These are phyloP conservation scores for Cystofilobasidium macerans DNA, from an alignment of 768 basidiomycete species.

Conservation along the genomic window DNA sequence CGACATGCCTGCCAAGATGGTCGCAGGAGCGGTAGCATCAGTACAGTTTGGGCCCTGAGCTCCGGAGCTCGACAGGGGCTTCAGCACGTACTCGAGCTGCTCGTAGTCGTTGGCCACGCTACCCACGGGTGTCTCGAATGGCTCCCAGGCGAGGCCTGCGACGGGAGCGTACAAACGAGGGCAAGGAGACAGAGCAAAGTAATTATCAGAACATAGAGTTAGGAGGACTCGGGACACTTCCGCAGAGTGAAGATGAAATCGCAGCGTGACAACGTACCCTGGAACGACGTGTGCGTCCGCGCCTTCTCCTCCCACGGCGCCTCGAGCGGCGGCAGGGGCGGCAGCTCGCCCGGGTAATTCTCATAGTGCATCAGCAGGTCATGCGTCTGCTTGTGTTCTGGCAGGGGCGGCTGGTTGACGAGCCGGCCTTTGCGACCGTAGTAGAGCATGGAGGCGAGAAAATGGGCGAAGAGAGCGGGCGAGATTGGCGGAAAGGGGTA, in stretches of 20 bases:
- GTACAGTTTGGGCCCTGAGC: not conserved
- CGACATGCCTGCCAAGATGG: not conserved
- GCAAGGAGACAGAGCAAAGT: no score
- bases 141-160: not conserved
- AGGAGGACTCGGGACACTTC: no score
- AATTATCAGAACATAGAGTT: no score
- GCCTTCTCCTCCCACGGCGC: not conserved
- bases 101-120: constrained; percentile 7
- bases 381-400: not conserved
- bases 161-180: no score
- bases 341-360: not conserved
- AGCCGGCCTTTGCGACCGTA: not conserved
- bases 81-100: constrained; percentile 3
- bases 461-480: no score
- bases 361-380: not conserved
- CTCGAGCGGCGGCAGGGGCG: not conserved
- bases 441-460: no score
- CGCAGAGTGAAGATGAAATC: not conserved
- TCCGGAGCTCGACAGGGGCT: not conserved
- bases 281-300: constrained; percentile 1
- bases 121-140: constrained; percentile 2
- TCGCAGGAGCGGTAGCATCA: not conserved
- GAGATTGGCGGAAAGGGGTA: no score
- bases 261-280: not conserved
- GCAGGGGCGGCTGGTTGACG: constrained; percentile 5